phyloP scores from a whole-genome alignment of 2,329 filamentous ascomycete species.

The Beauveria sp. region DNA sequence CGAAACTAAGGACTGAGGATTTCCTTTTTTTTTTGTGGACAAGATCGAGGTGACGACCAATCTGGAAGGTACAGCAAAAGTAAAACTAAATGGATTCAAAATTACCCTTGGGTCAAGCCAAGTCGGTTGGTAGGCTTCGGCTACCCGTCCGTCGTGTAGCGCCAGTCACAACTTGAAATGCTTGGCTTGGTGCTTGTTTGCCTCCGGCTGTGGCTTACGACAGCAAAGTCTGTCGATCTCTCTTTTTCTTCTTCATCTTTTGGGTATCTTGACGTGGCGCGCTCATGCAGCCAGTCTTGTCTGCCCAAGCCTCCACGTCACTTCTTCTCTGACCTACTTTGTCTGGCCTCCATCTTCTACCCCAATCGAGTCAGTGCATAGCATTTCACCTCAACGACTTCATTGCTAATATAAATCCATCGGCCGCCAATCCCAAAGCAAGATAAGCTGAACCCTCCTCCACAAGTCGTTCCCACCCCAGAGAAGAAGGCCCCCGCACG shows the following conservation, averaged over 20 bases:
- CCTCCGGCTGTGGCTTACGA: constrained; percentile 5
- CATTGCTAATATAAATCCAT: background rate
- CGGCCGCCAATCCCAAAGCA: background rate
- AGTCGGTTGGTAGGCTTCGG: background rate
- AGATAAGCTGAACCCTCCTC: background rate
- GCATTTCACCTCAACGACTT: no score
- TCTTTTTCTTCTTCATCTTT: background rate
- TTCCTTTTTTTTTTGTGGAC: background rate
- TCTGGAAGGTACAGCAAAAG: background rate
- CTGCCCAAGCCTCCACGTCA: background rate
- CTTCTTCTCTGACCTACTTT: background rate
- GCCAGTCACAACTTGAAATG: background rate
- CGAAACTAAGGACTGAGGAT: background rate
- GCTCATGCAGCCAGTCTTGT: background rate
- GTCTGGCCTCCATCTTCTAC: background rate
- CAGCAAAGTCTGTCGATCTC: constrained; percentile 4
- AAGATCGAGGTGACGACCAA: background rate
- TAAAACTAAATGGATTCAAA: no score
- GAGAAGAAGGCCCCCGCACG: background rate
- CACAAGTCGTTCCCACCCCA: background rate
- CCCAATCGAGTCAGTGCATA: background rate
- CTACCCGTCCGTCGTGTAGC: background rate
- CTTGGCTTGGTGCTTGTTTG: constrained; percentile 3
- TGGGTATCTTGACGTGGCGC: background rate
- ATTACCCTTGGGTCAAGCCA: background rate